Evolutionary conservation across 805 yeast species (phyloP).

Genomic region (Teunomyces gatunensis): DNA sequence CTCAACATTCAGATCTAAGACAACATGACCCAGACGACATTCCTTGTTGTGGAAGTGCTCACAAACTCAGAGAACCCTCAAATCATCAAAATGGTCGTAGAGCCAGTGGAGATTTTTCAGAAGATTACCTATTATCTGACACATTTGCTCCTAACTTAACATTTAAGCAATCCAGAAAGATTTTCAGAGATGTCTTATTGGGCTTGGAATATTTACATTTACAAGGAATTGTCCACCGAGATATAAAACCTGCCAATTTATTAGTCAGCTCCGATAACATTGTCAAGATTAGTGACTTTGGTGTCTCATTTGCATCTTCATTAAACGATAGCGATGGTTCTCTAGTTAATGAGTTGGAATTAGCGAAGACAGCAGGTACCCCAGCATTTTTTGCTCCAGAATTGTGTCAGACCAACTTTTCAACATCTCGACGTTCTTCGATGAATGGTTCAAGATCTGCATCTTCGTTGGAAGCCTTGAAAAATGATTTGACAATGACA

Average conservation of each 20-base stretch:
- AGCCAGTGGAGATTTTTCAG: slow-evolving; percentile 10
- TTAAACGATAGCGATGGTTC: slow-evolving; percentile 41
- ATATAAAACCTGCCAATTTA: slow-evolving; percentile 92
- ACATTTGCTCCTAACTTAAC: slow-evolving; percentile 56
- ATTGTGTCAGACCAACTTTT: slow-evolving; percentile 62
- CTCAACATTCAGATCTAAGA: slow-evolving; percentile 8
- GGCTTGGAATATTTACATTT: slow-evolving; percentile 90
- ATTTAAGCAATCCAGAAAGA: slow-evolving; percentile 63
- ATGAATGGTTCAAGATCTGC: slow-evolving; percentile 14
- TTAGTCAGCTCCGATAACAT: slow-evolving; percentile 64
- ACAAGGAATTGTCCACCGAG: slow-evolving; percentile 91
- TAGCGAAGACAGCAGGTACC: slow-evolving; percentile 96
- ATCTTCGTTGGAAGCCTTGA: slow-evolving; percentile 21
- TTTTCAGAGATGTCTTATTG: slow-evolving; percentile 76
- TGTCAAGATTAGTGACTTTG: slow-evolving; percentile 95
- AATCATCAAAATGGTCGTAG: neutral
- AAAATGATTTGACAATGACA: slow-evolving; percentile 18
- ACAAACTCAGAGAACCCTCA: slow-evolving; percentile 3
- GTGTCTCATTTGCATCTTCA: slow-evolving; percentile 76
- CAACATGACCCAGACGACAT: slow-evolving; percentile 35
- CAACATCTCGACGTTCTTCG: slow-evolving; percentile 12
- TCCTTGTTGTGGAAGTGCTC: slow-evolving; percentile 30
- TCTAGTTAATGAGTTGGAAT: slow-evolving; percentile 59
- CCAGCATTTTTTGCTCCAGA: slow-evolving; percentile 93
- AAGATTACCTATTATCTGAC: slow-evolving; percentile 20